Percentiles rank a stretch among this genome's conserved stretches.
phyloP scores from a whole-genome alignment of 192 early-diverging fungal species.

The Coemansia sp. region DNA sequence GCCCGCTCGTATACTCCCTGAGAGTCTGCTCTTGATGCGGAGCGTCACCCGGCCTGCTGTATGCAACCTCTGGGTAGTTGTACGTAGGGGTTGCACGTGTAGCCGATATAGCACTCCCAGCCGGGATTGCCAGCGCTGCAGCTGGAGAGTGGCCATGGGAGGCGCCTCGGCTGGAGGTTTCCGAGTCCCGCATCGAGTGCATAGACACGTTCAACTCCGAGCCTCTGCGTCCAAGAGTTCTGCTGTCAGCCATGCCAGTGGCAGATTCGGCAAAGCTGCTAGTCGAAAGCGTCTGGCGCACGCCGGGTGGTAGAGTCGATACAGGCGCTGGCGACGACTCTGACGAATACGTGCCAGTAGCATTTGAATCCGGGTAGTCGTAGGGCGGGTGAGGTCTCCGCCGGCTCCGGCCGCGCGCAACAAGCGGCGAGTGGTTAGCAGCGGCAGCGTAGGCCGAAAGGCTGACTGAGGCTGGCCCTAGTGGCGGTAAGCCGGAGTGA shows the following conservation, averaged over 20 bases:
- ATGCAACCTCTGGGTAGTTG: constrained; percentile 45
- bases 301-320: constrained; percentile 11
- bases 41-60: constrained; percentile 14
- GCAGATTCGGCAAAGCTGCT: constrained; percentile 18
- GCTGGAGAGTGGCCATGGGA: constrained; percentile 11
- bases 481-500: constrained; percentile 46
- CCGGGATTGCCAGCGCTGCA: constrained; percentile 1
- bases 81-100: constrained; percentile 15
- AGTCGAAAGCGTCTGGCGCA: constrained; percentile 32
- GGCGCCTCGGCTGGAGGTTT: constrained; percentile 18
- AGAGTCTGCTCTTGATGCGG: neutral
- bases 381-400: constrained; percentile 35
- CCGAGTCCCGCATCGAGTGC: constrained; percentile 18
- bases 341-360: constrained; percentile 19
- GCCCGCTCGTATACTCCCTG: neutral
- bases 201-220: constrained; percentile 28
- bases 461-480: constrained; percentile 31
- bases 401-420: constrained; percentile 33
- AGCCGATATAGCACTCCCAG: neutral
- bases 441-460: constrained; percentile 28
- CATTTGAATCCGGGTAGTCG: constrained; percentile 37
- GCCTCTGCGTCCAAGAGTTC: constrained; percentile 10
- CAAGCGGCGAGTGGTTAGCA: constrained; percentile 21
- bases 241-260: constrained; percentile 12
- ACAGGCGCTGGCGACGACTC: constrained; percentile 21